These are phyloP conservation scores for Xylaria sp. DNA, from an alignment of 2,329 filamentous ascomycete species.

Conservation along the genomic window DNA sequence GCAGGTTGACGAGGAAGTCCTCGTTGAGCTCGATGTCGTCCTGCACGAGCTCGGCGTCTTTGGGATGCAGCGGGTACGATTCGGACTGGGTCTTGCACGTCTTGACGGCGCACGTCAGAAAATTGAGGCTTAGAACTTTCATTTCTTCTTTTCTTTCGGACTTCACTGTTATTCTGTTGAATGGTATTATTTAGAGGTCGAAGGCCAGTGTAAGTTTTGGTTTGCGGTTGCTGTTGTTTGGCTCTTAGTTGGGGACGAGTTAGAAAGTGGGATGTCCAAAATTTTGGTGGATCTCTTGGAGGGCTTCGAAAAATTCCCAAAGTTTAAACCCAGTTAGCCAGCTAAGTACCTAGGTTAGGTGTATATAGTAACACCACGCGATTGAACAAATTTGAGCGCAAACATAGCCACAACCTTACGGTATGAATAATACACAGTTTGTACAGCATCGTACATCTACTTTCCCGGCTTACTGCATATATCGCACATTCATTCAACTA, in stretches of 20 bases:
- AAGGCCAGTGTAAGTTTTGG: not conserved
- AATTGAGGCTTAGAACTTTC: slow-evolving; percentile 97
- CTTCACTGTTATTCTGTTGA: not conserved
- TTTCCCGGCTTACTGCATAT: slow-evolving; percentile 11
- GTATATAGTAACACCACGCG: slow-evolving; percentile 9
- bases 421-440: slow-evolving; percentile 18
- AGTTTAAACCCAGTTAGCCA: slow-evolving; percentile 12
- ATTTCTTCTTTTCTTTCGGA: slow-evolving; percentile 59
- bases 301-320: slow-evolving; percentile 26
- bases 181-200: not conserved
- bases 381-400: not conserved
- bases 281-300: slow-evolving; percentile 35
- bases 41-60: slow-evolving; percentile 89
- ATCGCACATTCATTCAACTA: slow-evolving; percentile 43
- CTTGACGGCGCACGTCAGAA: slow-evolving; percentile 95
- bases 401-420: slow-evolving; percentile 1
- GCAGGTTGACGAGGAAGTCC: slow-evolving; percentile 82
- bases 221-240: not conserved
- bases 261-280: slow-evolving; percentile 32
- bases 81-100: slow-evolving; percentile 83
- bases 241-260: slow-evolving; percentile 11
- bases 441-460: slow-evolving; percentile 23
- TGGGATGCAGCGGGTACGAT: slow-evolving; percentile 91
- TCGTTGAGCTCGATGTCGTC: slow-evolving; percentile 84
- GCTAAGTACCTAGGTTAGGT: slow-evolving; percentile 19